Conservation (phyloP, 495 filamentous ascomycete species). For the Talaromyces stipitatus region DNA sequence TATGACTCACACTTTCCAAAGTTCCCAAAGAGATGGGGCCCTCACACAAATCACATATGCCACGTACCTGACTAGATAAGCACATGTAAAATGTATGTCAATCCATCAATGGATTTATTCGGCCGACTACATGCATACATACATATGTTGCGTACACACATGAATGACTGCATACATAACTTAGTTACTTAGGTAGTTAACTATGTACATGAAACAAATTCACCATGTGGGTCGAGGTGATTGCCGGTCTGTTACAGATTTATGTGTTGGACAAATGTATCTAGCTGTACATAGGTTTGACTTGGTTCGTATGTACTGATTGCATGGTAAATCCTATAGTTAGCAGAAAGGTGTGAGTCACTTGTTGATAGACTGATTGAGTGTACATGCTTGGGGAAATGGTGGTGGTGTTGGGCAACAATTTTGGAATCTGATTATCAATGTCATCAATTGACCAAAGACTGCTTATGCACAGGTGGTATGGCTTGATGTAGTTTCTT, state of each 20-base stretch:
- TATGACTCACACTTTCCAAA: not conserved
- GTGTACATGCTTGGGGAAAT: not conserved
- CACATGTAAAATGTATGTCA: no score
- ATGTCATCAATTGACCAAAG: not conserved
- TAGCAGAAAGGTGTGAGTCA: not conserved
- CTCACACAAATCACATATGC: not conserved
- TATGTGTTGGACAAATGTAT: not conserved
- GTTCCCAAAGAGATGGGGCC: no score
- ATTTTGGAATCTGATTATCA: not conserved
- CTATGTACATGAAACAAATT: not conserved
- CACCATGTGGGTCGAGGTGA: not conserved
- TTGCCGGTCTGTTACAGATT: not conserved
- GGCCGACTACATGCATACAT: not conserved
- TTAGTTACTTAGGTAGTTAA: not conserved
- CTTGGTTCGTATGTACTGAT: not conserved
- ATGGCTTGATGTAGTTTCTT: no score
- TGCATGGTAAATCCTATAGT: not conserved
- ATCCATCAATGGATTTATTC: not conserved
- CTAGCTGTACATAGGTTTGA: not conserved
- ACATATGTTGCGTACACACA: no score
- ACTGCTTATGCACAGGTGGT: no score
- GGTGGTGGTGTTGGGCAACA: not conserved
- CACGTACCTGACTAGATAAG: not conserved
- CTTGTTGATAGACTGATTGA: not conserved
- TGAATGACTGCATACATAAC: no score